phyloP scores from a whole-genome alignment of 1,139 yeast genomes.

The Chernovozyma aurita region DNA sequence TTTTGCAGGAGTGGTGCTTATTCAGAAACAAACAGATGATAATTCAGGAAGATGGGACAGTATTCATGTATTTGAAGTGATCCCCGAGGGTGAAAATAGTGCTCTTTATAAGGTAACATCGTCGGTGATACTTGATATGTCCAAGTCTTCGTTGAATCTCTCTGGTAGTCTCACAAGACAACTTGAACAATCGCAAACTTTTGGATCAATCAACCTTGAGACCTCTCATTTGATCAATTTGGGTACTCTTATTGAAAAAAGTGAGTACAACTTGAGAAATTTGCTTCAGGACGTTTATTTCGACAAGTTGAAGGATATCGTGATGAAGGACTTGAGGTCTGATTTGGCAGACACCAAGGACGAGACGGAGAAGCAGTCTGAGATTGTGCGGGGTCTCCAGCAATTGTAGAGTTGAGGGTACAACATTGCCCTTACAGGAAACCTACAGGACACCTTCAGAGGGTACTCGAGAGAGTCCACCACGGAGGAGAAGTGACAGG shows the following conservation, averaged over 20 bases:
- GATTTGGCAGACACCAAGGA: slow-evolving; percentile 37
- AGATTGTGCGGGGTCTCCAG: slow-evolving; percentile 47
- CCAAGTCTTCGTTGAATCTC: slow-evolving; percentile 44
- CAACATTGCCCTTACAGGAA: too few species aligned
- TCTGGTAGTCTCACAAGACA: slow-evolving; percentile 88
- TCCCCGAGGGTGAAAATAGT: slow-evolving; percentile 37
- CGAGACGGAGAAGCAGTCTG: slow-evolving; percentile 43
- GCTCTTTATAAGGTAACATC: slow-evolving; percentile 77
- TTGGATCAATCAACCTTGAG: slow-evolving; percentile 37
- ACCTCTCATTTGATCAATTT: slow-evolving; percentile 76
- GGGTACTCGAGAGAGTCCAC: too few species aligned
- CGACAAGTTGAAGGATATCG: slow-evolving; percentile 86
- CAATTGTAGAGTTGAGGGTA: slow-evolving; percentile 9
- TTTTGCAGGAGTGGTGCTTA: slow-evolving; percentile 88
- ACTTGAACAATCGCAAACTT: slow-evolving; percentile 46
- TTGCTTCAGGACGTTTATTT: slow-evolving; percentile 90
- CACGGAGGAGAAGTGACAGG: too few species aligned
- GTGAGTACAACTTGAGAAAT: slow-evolving; percentile 83
- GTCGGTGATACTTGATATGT: slow-evolving; percentile 76
- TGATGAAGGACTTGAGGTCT: slow-evolving; percentile 63
- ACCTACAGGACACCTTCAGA: too few species aligned
- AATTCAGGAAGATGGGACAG: slow-evolving; percentile 78
- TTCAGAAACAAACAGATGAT: slow-evolving; percentile 64
- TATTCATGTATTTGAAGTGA: slow-evolving; percentile 85
- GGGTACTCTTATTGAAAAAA: slow-evolving; percentile 82